Base-by-base conservation (phyloP, 2,329 filamentous ascomycete genomes). In the Tolypocladium ovalisporum region DNA sequence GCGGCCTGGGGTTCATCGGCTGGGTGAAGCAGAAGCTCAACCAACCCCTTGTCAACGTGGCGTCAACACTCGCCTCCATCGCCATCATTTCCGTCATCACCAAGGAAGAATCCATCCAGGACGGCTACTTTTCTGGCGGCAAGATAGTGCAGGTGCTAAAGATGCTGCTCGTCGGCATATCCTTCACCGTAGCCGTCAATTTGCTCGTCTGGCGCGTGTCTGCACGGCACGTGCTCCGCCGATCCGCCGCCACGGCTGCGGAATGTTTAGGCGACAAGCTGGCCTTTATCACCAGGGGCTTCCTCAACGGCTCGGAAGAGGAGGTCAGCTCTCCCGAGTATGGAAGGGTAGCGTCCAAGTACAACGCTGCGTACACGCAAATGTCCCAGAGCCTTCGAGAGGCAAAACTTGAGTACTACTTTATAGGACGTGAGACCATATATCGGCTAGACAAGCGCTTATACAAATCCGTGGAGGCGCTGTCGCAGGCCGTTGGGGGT, bases 51-150 rank as follows among this genome's bases (percentile, higher is more conserved):
- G 89, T 94, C 61, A 92, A 91, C 66, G 88, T 93, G 39, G 89
- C 88, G 53, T 90, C 88, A 63, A 96, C 91, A 36, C 77, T 97
- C 62, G 85, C 92, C 8, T 93, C 90, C 37, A 85, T 97, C 58
- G 90, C 90, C 54, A 89, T 94, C 61, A 96, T 97, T 67, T 92
- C 89, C 2, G 84, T 96, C 52, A 76, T 97, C 60, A 96, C 93
- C 13, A 96, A 95, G 72, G 93, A 97, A 71, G 91, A 90, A 54
- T 85, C 90, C 2, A 86, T 97, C 1, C 89, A 96, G 65, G 85
- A 82, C 37, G 90, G 89, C 7, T 86, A 87, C 55, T 90, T 96
- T 66, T 91, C 88, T 0, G 84, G 88, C 64, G 84, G 84, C 58
- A 95, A 95, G 71, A 87, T 96, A 55, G 76, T 85, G 0, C 89